Evolutionary conservation across 306 rosid genomes (phyloP).

Genomic region (Pyrus communis): DNA sequence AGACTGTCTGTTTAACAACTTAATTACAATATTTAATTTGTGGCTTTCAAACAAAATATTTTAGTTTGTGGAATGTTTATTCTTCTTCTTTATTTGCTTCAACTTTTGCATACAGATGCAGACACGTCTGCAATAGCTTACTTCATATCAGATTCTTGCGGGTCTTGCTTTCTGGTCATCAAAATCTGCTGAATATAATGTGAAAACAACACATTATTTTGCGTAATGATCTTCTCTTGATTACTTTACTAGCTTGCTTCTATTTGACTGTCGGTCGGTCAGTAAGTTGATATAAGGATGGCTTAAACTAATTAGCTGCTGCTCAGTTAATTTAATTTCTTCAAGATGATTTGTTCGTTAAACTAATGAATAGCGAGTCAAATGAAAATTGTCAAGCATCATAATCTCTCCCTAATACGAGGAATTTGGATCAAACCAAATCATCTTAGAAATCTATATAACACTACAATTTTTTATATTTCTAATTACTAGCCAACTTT

Average conservation of each 20-base stretch:
- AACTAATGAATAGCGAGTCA: not conserved
- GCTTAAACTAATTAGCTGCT: not conserved
- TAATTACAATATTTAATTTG: not conserved
- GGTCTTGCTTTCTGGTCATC: not conserved
- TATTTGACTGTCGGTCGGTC: not conserved
- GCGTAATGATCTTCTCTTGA: slow-evolving; percentile 15
- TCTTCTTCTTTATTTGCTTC: slow-evolving; percentile 1
- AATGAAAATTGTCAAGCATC: not conserved
- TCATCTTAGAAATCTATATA: not conserved
- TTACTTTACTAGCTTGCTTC: not conserved
- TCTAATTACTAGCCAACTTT: not conserved
- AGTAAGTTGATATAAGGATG: not conserved
- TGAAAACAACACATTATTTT: not conserved
- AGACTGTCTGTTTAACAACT: not conserved
- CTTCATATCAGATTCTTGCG: slow-evolving; percentile 3
- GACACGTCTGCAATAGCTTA: not conserved
- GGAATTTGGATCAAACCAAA: not conserved
- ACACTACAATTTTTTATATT: not conserved
- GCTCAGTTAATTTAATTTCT: not conserved
- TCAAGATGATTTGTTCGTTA: not conserved
- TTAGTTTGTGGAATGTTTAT: not conserved
- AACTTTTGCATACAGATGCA: slow-evolving; percentile 13
- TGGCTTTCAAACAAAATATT: not conserved
- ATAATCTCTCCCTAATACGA: too few species aligned
- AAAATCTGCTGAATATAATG: not conserved